A percentile compares a stretch with the other conserved stretches of the same genome.
Conservation (phyloP, 176 grass and related monocot species). For the Aegilops umbellulata region DNA sequence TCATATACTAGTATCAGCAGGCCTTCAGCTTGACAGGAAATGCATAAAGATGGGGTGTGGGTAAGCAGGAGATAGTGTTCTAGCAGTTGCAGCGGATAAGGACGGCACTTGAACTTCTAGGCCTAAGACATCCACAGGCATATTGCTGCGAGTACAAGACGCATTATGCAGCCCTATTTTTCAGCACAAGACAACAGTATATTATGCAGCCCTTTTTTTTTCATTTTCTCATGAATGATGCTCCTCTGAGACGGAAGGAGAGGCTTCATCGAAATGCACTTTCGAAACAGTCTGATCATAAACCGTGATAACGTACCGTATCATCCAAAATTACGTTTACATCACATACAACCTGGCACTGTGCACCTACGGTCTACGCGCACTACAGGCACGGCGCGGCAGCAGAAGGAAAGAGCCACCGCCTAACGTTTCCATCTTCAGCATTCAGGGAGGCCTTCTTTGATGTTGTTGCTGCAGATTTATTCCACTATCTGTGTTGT, state of each 20-base stretch:
- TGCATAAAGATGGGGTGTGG: not conserved
- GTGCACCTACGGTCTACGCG: slow-evolving; percentile 1
- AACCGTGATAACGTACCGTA: not conserved
- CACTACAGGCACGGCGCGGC: not conserved
- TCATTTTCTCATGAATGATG: too few species aligned
- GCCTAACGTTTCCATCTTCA: not conserved
- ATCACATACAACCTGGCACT: not conserved
- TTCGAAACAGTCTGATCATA: not conserved
- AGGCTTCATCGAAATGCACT: not conserved
- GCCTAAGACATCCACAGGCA: too few species aligned
- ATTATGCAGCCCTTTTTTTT: not conserved
- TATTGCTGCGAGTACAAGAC: not conserved
- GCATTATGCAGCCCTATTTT: not conserved
- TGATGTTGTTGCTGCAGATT: not conserved
- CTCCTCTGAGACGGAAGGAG: not conserved
- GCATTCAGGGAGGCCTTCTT: not conserved
- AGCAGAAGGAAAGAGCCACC: not conserved
- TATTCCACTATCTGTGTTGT: not conserved
- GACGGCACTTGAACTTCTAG: too few species aligned
- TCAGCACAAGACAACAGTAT: not conserved
- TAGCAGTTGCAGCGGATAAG: too few species aligned
- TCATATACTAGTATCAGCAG: too few species aligned
- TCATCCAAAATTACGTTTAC: not conserved
- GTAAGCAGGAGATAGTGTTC: too few species aligned
- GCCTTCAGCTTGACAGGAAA: not conserved